Evolutionary conservation across 1,284 basidiomycete species (phyloP).

Genomic region (Cystobasidium pallidum): DNA sequence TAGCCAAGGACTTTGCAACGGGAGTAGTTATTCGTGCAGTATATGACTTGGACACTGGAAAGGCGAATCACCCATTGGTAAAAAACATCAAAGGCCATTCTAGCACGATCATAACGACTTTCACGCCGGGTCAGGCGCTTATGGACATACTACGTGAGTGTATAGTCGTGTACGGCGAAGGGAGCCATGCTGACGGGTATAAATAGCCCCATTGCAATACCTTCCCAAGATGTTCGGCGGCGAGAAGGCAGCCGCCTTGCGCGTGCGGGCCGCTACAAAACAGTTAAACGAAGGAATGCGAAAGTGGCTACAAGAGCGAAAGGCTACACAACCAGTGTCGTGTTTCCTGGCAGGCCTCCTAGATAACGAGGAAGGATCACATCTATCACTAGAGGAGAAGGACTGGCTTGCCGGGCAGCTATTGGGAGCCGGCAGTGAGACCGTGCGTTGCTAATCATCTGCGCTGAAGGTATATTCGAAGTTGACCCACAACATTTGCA

Average conservation of each 20-base stretch:
- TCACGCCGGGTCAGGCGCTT: background rate
- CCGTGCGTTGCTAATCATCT: background rate
- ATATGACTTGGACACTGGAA: background rate
- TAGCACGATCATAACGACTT: constrained; percentile 2
- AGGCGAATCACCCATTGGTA: background rate
- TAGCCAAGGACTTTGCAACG: constrained; percentile 1
- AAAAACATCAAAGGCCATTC: constrained; percentile 4
- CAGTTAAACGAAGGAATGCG: background rate
- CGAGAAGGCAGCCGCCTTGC: constrained; percentile 4
- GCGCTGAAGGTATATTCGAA: no score
- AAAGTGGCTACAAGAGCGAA: background rate
- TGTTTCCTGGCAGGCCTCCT: constrained; percentile 1
- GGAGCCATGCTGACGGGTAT: no score
- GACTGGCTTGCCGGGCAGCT: constrained; percentile 15
- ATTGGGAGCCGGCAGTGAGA: background rate
- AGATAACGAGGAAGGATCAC: constrained; percentile 6
- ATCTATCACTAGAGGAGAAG: constrained; percentile 4
- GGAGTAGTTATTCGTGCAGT: constrained; percentile 6
- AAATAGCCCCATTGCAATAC: background rate
- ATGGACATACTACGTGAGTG: background rate
- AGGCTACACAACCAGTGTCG: background rate
- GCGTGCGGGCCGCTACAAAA: background rate
- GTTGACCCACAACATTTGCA: background rate
- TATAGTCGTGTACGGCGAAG: no score
- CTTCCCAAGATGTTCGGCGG: background rate